Evolutionary conservation across 805 yeast genomes (phyloP), one percentile per base, ranked within the genome.

Genomic region (Saturnispora mendoncae): DNA sequence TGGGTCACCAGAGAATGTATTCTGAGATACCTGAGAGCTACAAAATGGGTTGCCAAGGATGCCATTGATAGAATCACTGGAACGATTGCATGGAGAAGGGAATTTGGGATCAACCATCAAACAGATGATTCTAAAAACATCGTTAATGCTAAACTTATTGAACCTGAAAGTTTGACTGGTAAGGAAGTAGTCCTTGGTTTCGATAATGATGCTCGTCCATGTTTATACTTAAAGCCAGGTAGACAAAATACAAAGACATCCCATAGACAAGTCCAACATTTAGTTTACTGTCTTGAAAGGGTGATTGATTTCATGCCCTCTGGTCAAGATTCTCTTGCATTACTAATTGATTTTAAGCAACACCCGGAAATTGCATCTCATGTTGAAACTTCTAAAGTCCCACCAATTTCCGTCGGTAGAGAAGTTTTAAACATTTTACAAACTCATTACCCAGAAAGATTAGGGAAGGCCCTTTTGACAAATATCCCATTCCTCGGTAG

Each of bases 361-460:
- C 78, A 85, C 45, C 82, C 84, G 42, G 70, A 66, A 56, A 55
- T 62, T 32, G 60, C 60, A 54, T 71, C 65, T 26, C 70, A 69
- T 58, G 78, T 66, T 40, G 68, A 65, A 43, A 65, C 75, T 25
- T 73, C 81, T 44, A 85, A 83, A 56, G 76, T 86, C 43, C 97
- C 97, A n/a, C 86, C 95, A 1, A 68, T 90, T 33, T 72, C 82
- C 39, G 83, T 78, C 14, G 97, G 96, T 27, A 80, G 88, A 57
- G 95, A 87, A 63, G 97, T 90, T 25, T 70, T 92, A 50, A 85
- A 83, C 60, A 92, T 92, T 58, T 68, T 92, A 52, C 99, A 92
- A 64, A 87, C 94, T 10, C 99, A 92, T 62, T 92, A 92, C 60
- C 98, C 98, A 4, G 99, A 92, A 60, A 75, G 99, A 54, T 69